Evolutionary conservation across 1,139 yeast species (phyloP).

Genomic region (Geotrichum klebahnii): DNA sequence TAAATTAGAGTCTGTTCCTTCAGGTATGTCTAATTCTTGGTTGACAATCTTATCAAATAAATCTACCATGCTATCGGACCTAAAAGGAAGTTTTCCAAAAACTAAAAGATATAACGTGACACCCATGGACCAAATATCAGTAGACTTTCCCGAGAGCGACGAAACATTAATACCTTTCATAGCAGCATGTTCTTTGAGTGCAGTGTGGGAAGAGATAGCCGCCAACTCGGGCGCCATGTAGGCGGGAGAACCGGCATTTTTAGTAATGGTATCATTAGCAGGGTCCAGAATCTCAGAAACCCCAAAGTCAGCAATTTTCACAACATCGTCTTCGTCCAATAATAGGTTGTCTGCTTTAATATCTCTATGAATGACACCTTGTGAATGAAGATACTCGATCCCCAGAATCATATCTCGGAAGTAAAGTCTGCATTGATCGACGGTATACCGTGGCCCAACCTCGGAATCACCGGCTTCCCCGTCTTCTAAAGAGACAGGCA

Average conservation of each 20-base stretch:
- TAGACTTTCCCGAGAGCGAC: constrained; percentile 56
- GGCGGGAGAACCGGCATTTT: constrained; percentile 84
- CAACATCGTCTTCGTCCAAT: constrained; percentile 66
- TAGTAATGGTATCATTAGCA: constrained; percentile 47
- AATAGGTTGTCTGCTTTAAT: constrained; percentile 91
- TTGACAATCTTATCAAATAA: constrained; percentile 40
- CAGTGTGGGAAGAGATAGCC: constrained; percentile 41
- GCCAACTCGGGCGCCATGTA: constrained; percentile 78
- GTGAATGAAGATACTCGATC: constrained; percentile 83
- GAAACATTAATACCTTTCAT: constrained; percentile 37
- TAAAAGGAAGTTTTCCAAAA: constrained; percentile 43
- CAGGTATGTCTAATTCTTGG: constrained; percentile 28
- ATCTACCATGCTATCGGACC: constrained; percentile 47
- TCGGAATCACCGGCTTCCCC: neutral
- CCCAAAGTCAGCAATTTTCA: constrained; percentile 93
- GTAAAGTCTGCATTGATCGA: constrained; percentile 42
- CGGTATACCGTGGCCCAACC: constrained; percentile 44
- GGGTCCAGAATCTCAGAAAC: constrained; percentile 64
- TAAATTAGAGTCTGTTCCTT: constrained; percentile 18
- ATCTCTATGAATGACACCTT: constrained; percentile 92
- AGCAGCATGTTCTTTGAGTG: constrained; percentile 21
- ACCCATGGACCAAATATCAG: constrained; percentile 79
- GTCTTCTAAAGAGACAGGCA: constrained; percentile 31
- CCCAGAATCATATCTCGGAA: constrained; percentile 87
- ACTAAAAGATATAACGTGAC: constrained; percentile 50